Evolutionary conservation across 2,329 filamentous ascomycete species (phyloP).

Genomic region (Botrytis deweyae): DNA sequence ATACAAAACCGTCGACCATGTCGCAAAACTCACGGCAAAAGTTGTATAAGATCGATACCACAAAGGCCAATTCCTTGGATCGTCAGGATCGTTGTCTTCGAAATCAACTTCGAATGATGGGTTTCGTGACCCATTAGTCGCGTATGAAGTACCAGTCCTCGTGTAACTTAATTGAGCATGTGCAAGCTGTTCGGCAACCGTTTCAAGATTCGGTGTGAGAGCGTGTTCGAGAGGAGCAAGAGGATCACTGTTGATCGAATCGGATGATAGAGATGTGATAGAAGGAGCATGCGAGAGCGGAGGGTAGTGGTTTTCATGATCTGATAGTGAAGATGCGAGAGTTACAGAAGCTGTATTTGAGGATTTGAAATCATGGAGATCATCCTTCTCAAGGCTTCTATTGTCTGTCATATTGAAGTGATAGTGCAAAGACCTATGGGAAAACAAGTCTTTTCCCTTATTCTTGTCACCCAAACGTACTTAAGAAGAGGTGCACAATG

Average conservation of each 20-base stretch:
- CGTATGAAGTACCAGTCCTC: constrained; percentile 45
- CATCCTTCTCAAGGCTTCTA: constrained; percentile 28
- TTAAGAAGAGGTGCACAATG: neutral
- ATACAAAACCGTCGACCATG: constrained; percentile 59
- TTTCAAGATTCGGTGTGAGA: constrained; percentile 42
- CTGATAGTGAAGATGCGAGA: constrained; percentile 19
- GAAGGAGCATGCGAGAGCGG: constrained; percentile 5
- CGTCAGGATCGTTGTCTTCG: constrained; percentile 58
- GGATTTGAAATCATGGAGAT: constrained; percentile 18
- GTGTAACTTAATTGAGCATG: constrained; percentile 41
- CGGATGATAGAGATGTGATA: constrained; percentile 24
- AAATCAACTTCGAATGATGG: constrained; percentile 74
- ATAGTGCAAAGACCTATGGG: neutral
- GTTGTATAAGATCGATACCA: constrained; percentile 44
- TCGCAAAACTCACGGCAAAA: constrained; percentile 41
- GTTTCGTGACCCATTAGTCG: constrained; percentile 46
- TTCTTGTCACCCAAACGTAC: neutral
- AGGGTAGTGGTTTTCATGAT: constrained; percentile 29
- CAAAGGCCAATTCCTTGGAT: constrained; percentile 68
- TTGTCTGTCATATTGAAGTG: constrained; percentile 26
- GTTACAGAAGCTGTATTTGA: constrained; percentile 19
- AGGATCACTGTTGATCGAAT: constrained; percentile 34
- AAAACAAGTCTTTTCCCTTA: neutral
- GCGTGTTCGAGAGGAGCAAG: constrained; percentile 44
- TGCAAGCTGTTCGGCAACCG: constrained; percentile 43